phyloP scores from a whole-genome alignment of 257 asterid genomes.

The Vinca minor region DNA sequence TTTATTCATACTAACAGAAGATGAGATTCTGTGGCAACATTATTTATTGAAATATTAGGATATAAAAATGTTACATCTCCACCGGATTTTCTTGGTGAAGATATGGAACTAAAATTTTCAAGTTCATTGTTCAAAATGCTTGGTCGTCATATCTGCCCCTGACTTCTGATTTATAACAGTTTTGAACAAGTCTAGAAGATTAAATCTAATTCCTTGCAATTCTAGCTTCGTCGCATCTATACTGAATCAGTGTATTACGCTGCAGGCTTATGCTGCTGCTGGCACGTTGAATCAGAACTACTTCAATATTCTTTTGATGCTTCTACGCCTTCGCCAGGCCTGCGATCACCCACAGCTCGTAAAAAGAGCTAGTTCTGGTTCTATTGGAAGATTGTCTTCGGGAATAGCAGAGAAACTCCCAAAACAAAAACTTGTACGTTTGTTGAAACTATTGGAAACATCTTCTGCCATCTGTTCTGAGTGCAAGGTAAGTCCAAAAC shows the following conservation, averaged over 20 bases:
- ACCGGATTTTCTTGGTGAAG: too few species aligned
- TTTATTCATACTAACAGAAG: neutral
- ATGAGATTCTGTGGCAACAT: neutral
- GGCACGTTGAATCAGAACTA: conserved; percentile 94
- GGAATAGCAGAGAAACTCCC: conserved; percentile 66
- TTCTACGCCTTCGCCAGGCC: conserved; percentile 97
- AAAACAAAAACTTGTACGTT: conserved; percentile 39
- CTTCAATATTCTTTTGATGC: conserved; percentile 87
- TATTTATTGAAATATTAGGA: too few species aligned
- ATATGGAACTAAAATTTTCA: too few species aligned
- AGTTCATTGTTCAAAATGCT: conserved; percentile 6
- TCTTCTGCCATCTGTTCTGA: conserved; percentile 64
- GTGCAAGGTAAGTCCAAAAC: conserved; percentile 55
- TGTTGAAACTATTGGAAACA: conserved; percentile 57
- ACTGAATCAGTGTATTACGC: neutral
- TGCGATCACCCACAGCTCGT: conserved; percentile 98
- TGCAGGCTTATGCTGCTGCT: conserved; percentile 98
- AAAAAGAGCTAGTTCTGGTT: conserved; percentile 59
- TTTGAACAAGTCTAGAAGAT: neutral
- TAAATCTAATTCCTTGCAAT: neutral
- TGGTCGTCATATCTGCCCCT: too few species aligned
- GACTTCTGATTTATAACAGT: neutral
- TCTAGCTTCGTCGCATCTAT: neutral
- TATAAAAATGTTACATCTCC: too few species aligned
- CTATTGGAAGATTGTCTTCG: conserved; percentile 52